Evolutionary conservation across 495 filamentous ascomycete genomes (phyloP), one percentile per base, ranked within the genome.

Genomic region (Chaetomidium leptoderma): DNA sequence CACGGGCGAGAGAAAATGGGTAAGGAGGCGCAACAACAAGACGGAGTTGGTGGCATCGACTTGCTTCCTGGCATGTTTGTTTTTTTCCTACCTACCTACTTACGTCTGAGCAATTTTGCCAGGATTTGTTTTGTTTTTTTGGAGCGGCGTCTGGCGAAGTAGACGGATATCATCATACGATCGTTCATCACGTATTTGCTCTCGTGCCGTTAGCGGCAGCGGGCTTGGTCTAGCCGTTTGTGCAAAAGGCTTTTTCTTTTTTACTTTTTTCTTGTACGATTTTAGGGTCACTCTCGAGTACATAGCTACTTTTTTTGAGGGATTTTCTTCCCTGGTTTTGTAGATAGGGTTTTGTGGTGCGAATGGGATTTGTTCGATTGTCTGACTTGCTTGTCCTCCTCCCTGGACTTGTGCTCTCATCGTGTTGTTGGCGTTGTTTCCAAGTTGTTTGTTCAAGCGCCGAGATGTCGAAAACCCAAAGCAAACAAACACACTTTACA

Each of bases 101-200:
- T 33, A n/a, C n/a, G n/a, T n/a, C n/a, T n/a, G n/a, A n/a, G 46
- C 35, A 30, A 47, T 47, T n/a, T n/a, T 23, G 43, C 23, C 43
- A 17, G 24, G 24, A n/a, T 46, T 46, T 45, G 10, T 10, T 46
- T 29, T 42, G 19, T 44, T 6, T 48, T 47, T 27, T n/a, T 21
- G 26, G 26, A 49, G 46, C 8, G 52, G 52, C 39, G 52, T 33
- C 52, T 54, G 52, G 52, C 52, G 52, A 54, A 37, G 27, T 54
- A 54, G 39, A 54, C 6, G 40, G 52, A 10, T 9, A 21, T 46
- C 16, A 49, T 49, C 46, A 49, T 49, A 14, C 46, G 30, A 17
- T 47, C 44, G 44, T 47, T 47, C n/a, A 24, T 19, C 30, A 29
- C 44, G 6, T 17, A 14, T 42, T 8, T 19, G 1, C 1, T 14